These are phyloP conservation scores for Phellopilus nigrolimitatus DNA, from an alignment of 1,284 basidiomycete species.

Conservation along the genomic window DNA sequence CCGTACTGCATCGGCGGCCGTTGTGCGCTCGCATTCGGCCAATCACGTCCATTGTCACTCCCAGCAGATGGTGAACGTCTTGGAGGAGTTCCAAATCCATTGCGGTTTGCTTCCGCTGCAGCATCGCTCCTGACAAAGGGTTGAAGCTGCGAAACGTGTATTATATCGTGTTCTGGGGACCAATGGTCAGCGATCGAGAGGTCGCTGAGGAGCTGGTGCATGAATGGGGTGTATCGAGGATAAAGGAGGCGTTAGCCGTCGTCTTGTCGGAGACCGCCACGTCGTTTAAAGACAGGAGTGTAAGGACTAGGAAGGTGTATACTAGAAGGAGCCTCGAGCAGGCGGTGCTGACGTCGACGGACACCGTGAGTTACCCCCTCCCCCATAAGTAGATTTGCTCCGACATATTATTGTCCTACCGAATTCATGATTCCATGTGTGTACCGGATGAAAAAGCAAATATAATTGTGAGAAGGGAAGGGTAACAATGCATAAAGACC, in stretches of 20 bases:
- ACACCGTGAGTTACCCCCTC: not conserved
- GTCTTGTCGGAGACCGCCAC: too few relatives aligned
- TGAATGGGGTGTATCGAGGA: not conserved
- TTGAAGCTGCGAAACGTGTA: not conserved
- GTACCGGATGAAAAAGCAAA: too few relatives aligned
- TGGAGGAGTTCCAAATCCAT: not conserved
- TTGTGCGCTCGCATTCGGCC: not conserved
- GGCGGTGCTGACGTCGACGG: not conserved
- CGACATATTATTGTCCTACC: not conserved
- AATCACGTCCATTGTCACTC: not conserved
- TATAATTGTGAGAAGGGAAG: too few relatives aligned
- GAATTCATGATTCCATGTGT: too few relatives aligned
- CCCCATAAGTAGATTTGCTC: constrained; percentile 3
- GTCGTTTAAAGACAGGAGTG: not conserved
- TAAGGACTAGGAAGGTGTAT: not conserved
- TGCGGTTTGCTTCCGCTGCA: not conserved
- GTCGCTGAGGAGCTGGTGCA: not conserved
- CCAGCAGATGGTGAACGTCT: not conserved
- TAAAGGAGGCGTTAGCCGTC: too few relatives aligned
- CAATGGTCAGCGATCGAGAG: not conserved
- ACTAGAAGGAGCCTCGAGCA: not conserved
- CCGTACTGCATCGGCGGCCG: not conserved
- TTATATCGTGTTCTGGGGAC: not conserved
- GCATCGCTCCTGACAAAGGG: not conserved
- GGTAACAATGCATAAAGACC: constrained; percentile 2